Conservation (phyloP, 2,329 filamentous ascomycete genomes). For the Penicillium verrucosum region DNA sequence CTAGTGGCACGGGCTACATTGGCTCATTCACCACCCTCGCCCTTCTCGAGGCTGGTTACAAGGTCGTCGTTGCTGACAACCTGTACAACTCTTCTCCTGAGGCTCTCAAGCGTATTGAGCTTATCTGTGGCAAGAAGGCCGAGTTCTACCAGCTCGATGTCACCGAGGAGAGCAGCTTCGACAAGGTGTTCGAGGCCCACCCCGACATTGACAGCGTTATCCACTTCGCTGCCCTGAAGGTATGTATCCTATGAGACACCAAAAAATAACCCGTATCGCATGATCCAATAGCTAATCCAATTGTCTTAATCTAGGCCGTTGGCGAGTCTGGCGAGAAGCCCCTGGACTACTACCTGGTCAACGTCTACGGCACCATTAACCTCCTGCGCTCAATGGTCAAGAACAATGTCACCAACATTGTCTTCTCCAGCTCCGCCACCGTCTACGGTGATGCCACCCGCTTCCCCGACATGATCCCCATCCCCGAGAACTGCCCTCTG, state of each 20-base stretch:
- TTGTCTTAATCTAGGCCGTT: constrained; percentile 63
- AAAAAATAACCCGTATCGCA: not conserved
- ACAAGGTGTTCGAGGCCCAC: constrained; percentile 83
- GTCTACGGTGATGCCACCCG: constrained; percentile 97
- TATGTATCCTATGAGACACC: constrained; percentile 32
- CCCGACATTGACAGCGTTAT: constrained; percentile 97
- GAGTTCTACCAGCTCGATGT: constrained; percentile 83
- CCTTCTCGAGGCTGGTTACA: constrained; percentile 89
- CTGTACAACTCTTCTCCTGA: constrained; percentile 95
- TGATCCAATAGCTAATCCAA: not conserved
- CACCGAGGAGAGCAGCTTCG: constrained; percentile 76
- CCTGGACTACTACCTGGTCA: constrained; percentile 96
- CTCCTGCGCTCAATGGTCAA: constrained; percentile 83
- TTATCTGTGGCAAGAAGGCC: constrained; percentile 84
- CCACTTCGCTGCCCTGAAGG: constrained; percentile 97
- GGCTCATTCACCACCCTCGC: constrained; percentile 93
- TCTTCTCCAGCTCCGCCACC: constrained; percentile 97
- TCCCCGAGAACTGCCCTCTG: constrained; percentile 93
- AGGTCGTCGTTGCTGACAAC: constrained; percentile 94
- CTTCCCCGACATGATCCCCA: constrained; percentile 97
- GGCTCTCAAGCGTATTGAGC: constrained; percentile 89
- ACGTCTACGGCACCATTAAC: constrained; percentile 86
- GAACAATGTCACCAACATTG: constrained; percentile 91
- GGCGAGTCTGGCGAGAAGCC: constrained; percentile 92
- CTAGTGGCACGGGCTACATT: constrained; percentile 92